Evolutionary conservation across 768 basidiomycete species (phyloP), one percentile per base, ranked within the genome.

Genomic region (Tylopilus plumbeoviolaceoides): DNA sequence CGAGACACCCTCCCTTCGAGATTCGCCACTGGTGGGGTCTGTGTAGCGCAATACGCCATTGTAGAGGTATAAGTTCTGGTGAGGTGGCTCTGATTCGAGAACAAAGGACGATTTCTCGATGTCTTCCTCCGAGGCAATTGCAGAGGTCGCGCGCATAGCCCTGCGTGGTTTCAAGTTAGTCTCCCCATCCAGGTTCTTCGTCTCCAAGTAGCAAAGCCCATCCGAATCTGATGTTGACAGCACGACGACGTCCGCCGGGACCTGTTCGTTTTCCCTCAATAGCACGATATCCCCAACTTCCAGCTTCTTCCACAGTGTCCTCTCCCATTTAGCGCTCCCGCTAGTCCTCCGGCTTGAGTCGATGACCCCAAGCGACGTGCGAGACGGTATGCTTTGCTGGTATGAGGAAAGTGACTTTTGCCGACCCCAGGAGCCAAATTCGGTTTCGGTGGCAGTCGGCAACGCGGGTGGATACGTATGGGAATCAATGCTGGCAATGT

Each of bases 251-350:
- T 99, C 95, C 8, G 95, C 95, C 0, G 95, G 95, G 12, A 98
- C 88, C 71, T 97, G 95, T 46, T 98, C 95, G 69, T 98, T 89
- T 59, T 98, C 93, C 53, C 87, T 76, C 31, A 98, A 75, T 8
- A 98, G 73, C 28, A 98, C 91, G 20, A 98, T 72, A 65, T 98
- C 95, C n/a, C 95, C 95, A 11, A 98, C 94, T 65, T 97, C 94
- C 41, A 98, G 78, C 76, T 98, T 98, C 78, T 98, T 98, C 95
- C 95, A 98, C 2, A 98, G 73, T 14, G 95, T 98, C 50, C 95
- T 77, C 65, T 98, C 94, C 95, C 95, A 98, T 25, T 78, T 77
- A 2, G 91, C 85, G 4, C 84, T 80, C 0, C 92, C 92, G 4
- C 75, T 75, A 3, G 80, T 72, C 35, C 80, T 82, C 44, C 82